Percentiles rank a stretch among this genome's conserved stretches.
These are phyloP conservation scores for Orbilia blumenaviensis DNA, from an alignment of 2,329 filamentous ascomycete species.

Conservation along the genomic window DNA sequence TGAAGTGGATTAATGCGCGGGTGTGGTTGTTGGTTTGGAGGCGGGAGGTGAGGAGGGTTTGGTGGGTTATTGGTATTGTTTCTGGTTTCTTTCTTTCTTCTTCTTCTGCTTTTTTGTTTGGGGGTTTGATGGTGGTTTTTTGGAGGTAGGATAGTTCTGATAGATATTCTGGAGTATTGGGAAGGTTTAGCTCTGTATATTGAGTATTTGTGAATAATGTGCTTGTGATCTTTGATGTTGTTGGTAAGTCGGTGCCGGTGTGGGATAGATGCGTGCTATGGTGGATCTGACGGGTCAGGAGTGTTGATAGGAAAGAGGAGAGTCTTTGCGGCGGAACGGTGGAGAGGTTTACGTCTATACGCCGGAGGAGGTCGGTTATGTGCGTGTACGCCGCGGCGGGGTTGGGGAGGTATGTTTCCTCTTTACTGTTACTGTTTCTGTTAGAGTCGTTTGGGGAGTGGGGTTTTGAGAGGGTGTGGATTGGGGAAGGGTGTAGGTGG, in stretches of 20 bases:
- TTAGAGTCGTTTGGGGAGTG: too few relatives aligned
- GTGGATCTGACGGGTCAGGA: conserved; percentile 30
- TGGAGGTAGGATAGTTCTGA: too few relatives aligned
- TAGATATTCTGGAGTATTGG: conserved; percentile 17
- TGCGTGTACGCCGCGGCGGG: conserved; percentile 1
- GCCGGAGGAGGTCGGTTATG: conserved; percentile 46
- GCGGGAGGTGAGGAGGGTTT: neutral
- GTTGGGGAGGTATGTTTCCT: conserved; percentile 6
- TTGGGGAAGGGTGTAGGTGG: conserved; percentile 31
- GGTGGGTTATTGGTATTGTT: neutral
- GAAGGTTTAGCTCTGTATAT: conserved; percentile 34
- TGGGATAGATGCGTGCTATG: conserved; percentile 26
- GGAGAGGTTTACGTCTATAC: conserved; percentile 46
- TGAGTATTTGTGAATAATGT: conserved; percentile 31
- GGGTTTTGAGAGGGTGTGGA: conserved; percentile 5
- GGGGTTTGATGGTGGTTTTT: too few relatives aligned
- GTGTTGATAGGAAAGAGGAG: conserved; percentile 13
- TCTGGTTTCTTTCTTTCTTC: neutral
- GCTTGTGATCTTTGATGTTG: conserved; percentile 14
- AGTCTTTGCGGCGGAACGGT: conserved; percentile 14
- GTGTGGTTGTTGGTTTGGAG: conserved; percentile 18
- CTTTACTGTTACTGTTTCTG: too few relatives aligned
- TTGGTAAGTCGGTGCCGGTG: conserved; percentile 17
- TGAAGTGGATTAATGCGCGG: conserved; percentile 21
- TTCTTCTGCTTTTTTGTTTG: too few relatives aligned